Percentiles rank a stretch among this genome's conserved stretches.
phyloP scores from a whole-genome alignment of 2,329 filamentous ascomycete genomes.

The Neonectria punicea region DNA sequence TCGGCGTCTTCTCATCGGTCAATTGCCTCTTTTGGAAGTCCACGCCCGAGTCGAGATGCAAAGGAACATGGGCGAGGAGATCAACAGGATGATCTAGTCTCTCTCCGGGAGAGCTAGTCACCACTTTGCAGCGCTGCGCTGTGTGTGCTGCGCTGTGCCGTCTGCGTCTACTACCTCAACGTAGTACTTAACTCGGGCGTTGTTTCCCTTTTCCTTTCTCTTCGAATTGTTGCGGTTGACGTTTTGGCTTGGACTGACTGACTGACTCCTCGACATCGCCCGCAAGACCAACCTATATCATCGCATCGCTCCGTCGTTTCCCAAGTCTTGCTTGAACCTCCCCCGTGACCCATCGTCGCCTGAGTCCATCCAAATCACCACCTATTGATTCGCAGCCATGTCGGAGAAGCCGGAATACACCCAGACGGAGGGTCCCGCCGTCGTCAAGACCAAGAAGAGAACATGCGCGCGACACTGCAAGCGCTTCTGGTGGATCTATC shows the following conservation, averaged over 20 bases:
- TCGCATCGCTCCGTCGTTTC: background rate
- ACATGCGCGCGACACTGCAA: slow-evolving; percentile 59
- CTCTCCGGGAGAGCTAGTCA: slow-evolving; percentile 15
- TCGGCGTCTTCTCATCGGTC: slow-evolving; percentile 32
- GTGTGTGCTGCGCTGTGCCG: slow-evolving; percentile 4
- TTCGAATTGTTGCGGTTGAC: slow-evolving; percentile 18
- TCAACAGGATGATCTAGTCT: slow-evolving; percentile 40
- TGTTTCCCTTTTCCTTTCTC: slow-evolving; percentile 27
- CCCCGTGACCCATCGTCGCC: background rate
- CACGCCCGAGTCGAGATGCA: slow-evolving; percentile 40
- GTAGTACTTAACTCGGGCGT: slow-evolving; percentile 34
- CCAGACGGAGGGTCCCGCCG: slow-evolving; percentile 49
- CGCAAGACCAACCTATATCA: background rate
- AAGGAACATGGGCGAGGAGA: slow-evolving; percentile 36
- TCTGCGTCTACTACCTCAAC: too few relatives aligned
- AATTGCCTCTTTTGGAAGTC: slow-evolving; percentile 41
- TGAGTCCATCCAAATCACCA: background rate
- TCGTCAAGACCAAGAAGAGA: slow-evolving; percentile 49
- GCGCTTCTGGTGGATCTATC: slow-evolving; percentile 70
- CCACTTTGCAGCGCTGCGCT: slow-evolving; percentile 15
- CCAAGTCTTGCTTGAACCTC: background rate
- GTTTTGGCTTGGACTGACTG: slow-evolving; percentile 23
- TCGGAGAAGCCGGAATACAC: slow-evolving; percentile 51
- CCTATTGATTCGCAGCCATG: slow-evolving; percentile 41
- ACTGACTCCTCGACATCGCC: slow-evolving; percentile 20